Base-by-base conservation (phyloP, 495 filamentous ascomycete genomes). In the Podospora bellae-mahoneyi region DNA sequence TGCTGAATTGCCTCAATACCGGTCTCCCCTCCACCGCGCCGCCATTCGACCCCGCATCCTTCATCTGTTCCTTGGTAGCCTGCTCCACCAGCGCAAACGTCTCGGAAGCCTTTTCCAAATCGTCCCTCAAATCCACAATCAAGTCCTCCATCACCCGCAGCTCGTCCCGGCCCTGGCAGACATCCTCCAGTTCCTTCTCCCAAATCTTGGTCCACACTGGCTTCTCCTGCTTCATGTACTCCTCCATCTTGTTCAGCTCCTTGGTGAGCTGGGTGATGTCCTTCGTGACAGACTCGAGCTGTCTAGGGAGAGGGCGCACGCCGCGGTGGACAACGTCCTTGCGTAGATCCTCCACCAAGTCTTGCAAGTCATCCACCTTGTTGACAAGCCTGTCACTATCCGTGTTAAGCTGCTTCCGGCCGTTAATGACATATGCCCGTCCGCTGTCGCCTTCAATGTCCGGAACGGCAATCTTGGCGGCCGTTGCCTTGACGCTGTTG, bases 191-290 rank as follows among this genome's bases (percentile, higher is more conserved):
- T 73, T 98, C 93, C 78, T 92, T 91, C 85, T 97, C 93, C 95
- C 96, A 98, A 68, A 98, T 95, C 84, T 97, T 97, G 27, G 91
- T 96, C 92, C 95, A 99, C 59, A 97, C 81, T 0, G 95, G 95
- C 78, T 96, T 96, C 85, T 99, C 95, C 27, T 84, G 84, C 71
- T 89, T 90, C 76, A 98, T 85, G 82, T 90, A 97, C 54, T 96
- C 93, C 71, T 95, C 89, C 88, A 98, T 91, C 82, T 92, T 94
- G 87, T 93, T 97, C 56, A 99, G 89, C 73, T 97, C 93, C 68
- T 91, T 85, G 62, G 89, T 91, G 15, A 92, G 89, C 66, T 82
- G 76, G 67, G 90, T 88, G 66, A 98, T 92, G 71, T 97, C 94
- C 73, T 94, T 94, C 66, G 90, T 87, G 19, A 97, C 93, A 57